These are phyloP conservation scores for Marchantia paleacea DNA, from an alignment of 225 moss, liverwort and hornwort genomes.

Conservation along the genomic window DNA sequence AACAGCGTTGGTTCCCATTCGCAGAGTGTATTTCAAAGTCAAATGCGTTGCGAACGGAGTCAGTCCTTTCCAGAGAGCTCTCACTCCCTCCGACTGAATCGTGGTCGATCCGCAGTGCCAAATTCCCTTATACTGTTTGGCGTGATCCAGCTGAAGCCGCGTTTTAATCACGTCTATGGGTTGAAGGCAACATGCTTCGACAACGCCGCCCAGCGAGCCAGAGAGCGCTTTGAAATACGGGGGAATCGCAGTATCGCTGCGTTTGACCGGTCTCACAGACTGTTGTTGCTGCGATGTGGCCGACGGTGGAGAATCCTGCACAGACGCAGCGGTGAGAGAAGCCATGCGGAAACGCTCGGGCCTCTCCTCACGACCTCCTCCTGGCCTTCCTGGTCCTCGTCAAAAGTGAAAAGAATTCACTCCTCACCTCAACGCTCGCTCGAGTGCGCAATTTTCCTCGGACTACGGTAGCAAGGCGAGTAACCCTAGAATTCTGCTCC, in stretches of 20 bases:
- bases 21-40: constrained; percentile 85
- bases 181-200: constrained; percentile 95
- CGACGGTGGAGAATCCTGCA: constrained; percentile 9
- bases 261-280: neutral
- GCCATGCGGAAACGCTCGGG: constrained; percentile 13
- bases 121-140: constrained; percentile 71
- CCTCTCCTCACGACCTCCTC: neutral
- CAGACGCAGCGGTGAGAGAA: neutral
- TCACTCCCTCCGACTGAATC: constrained; percentile 60
- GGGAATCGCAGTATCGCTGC: constrained; percentile 59
- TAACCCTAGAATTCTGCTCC: constrained; percentile 11
- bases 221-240: constrained; percentile 81
- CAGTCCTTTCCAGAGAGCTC: constrained; percentile 94
- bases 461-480: neutral
- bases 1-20: constrained; percentile 90
- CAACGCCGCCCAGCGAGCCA: constrained; percentile 77
- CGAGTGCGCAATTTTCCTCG: neutral
- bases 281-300: constrained; percentile 20
- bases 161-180: constrained; percentile 99
- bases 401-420: neutral
- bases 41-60: constrained; percentile 94
- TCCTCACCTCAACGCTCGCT: neutral
- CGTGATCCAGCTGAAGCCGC: constrained; percentile 83
- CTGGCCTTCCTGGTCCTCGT: neutral
- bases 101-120: constrained; percentile 76